Evolutionary conservation across 768 basidiomycete genomes (phyloP).

Genomic region (Rhizopogon rudus): DNA sequence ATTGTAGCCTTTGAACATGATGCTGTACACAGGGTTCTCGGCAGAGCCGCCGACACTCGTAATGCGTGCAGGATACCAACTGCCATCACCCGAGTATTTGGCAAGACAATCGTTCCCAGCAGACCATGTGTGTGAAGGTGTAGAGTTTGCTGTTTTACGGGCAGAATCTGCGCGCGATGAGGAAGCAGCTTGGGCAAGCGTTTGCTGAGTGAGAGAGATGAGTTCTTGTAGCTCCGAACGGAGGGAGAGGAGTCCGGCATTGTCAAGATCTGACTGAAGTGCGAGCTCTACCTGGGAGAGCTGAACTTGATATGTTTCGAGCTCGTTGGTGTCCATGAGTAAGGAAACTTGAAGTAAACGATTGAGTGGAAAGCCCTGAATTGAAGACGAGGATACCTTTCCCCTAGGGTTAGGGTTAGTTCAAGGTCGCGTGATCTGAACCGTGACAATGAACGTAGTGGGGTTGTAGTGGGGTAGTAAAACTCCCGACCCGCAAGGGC

Average conservation of each 20-base stretch:
- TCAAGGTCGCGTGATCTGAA: too few relatives aligned
- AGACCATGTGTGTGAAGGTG: constrained; percentile 55
- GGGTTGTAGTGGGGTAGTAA: too few relatives aligned
- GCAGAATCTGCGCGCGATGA: constrained; percentile 52
- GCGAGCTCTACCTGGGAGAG: constrained; percentile 85
- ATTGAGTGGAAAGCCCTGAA: too few relatives aligned
- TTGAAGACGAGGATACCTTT: neutral
- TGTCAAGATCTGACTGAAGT: constrained; percentile 69
- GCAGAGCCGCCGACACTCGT: constrained; percentile 77
- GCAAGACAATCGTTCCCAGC: constrained; percentile 86
- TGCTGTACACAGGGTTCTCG: constrained; percentile 81
- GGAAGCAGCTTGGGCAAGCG: constrained; percentile 62
- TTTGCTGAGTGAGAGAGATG: constrained; percentile 72
- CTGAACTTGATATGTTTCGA: constrained; percentile 88
- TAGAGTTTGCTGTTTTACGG: constrained; percentile 48
- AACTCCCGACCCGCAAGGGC: too few relatives aligned
- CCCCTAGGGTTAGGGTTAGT: constrained; percentile 1
- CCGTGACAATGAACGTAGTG: too few relatives aligned
- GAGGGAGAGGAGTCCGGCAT: constrained; percentile 66
- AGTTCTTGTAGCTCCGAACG: constrained; percentile 78
- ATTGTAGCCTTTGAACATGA: constrained; percentile 90
- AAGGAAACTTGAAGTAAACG: neutral
- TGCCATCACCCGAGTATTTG: constrained; percentile 79
- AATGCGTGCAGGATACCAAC: constrained; percentile 88
- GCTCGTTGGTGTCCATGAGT: constrained; percentile 57